A percentile compares a stretch with the other conserved stretches of the same genome.
phyloP scores from a whole-genome alignment of 805 yeast species.

The Yarrowia divulgata region DNA sequence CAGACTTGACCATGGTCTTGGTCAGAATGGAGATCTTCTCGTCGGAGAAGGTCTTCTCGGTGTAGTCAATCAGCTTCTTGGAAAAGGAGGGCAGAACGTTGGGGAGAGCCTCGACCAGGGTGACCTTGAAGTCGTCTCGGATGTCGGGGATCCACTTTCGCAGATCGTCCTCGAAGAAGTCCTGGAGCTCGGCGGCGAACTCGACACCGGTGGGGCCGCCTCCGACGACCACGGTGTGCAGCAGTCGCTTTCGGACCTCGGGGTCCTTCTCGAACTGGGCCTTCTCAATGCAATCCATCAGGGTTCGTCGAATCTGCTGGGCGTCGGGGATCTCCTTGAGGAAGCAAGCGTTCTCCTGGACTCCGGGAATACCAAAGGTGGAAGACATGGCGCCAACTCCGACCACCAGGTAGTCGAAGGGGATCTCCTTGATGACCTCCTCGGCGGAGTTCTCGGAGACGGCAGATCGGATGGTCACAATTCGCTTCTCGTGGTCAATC shows the following conservation, averaged over 20 bases:
- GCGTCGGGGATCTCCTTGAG: conserved; percentile 91
- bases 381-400: conserved; percentile 97
- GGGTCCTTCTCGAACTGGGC: conserved; percentile 79
- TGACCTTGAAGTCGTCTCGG: conserved; percentile 79
- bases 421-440: conserved; percentile 54
- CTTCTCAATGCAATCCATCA: conserved; percentile 88
- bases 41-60: conserved; percentile 74
- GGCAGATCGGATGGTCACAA: conserved; percentile 60
- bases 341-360: conserved; percentile 81
- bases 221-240: conserved; percentile 91
- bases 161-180: conserved; percentile 90
- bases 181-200: conserved; percentile 95
- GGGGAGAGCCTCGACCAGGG: conserved; percentile 90
- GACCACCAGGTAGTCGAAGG: conserved; percentile 84
- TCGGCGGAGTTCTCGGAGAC: conserved; percentile 52
- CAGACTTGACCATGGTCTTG: conserved; percentile 88
- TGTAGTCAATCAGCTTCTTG: conserved; percentile 63
- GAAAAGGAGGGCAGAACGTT: conserved; percentile 69
- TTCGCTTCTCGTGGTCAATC: conserved; percentile 75
- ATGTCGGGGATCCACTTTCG: conserved; percentile 87
- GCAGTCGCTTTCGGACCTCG: conserved; percentile 81
- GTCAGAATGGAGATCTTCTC: conserved; percentile 77
- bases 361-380: conserved; percentile 95
- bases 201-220: conserved; percentile 99
- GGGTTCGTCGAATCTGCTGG: conserved; percentile 76